Percentiles rank a stretch among this genome's conserved stretches.
phyloP scores from a whole-genome alignment of 331 rosid genomes.

The Arachis monticola region DNA sequence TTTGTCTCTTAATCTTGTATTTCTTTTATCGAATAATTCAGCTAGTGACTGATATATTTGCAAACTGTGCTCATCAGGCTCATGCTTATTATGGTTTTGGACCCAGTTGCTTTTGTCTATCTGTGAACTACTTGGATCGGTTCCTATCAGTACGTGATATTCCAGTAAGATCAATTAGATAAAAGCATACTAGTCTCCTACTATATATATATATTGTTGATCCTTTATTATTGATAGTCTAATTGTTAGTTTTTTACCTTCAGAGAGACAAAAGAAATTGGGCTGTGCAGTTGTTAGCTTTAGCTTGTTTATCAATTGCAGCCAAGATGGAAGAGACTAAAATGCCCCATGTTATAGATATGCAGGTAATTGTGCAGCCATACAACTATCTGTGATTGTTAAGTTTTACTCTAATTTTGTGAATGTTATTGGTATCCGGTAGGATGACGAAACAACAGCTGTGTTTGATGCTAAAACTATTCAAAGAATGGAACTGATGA shows the following conservation, averaged over 20 bases:
- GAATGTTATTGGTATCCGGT: conserved; percentile 21
- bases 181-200: conserved; percentile 17
- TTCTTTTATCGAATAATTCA: conserved; percentile 6
- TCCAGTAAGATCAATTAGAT: conserved; percentile 57
- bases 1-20: conserved; percentile 26
- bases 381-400: conserved; percentile 9
- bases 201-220: conserved; percentile 11
- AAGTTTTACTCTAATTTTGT: conserved; percentile 4
- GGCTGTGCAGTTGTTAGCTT: conserved; percentile 64
- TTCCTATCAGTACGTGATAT: conserved; percentile 63
- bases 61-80: conserved; percentile 61
- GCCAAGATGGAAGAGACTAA: conserved; percentile 69
- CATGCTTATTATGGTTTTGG: conserved; percentile 60
- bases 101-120: conserved; percentile 57
- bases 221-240: conserved; percentile 12
- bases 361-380: conserved; percentile 58
- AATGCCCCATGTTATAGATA: conserved; percentile 51
- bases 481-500: conserved; percentile 70
- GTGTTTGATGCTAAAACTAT: conserved; percentile 59
- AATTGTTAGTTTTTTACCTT: conserved; percentile 2
- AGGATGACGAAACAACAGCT: conserved; percentile 68
- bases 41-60: conserved; percentile 30
- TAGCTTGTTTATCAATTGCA: conserved; percentile 78
- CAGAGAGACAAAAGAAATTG: conserved; percentile 55
- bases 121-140: conserved; percentile 84